Conservation (phyloP, 148 eudicot genomes). For the Tetragonia tetragonoides region DNA sequence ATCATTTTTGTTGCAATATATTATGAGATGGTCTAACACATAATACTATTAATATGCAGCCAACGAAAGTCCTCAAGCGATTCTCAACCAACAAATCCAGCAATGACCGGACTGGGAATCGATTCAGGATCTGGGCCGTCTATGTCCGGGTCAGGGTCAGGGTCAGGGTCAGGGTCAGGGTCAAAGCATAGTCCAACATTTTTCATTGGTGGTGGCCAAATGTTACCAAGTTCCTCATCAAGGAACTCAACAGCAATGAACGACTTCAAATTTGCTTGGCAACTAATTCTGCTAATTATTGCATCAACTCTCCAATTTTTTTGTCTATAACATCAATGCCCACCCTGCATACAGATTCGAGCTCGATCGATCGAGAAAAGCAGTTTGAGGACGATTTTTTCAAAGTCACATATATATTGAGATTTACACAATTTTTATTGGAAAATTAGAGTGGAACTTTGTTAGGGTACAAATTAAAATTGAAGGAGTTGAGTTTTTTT, state of each 20-base stretch:
- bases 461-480: no score
- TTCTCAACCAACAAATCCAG: conserved; percentile 17
- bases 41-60: conserved; percentile 19
- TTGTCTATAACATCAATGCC: not conserved
- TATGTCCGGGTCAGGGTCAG: not conserved
- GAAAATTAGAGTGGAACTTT: no score
- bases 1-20: not conserved
- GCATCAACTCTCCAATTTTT: conserved; percentile 7
- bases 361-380: not conserved
- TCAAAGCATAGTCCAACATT: conserved; percentile 7
- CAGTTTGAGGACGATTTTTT: not conserved
- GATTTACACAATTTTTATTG: not conserved
- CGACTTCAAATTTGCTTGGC: conserved; percentile 7
- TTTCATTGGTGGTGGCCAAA: conserved; percentile 25
- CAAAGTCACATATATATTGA: no score
- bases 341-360: not conserved
- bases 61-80: conserved; percentile 48
- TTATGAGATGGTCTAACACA: not conserved
- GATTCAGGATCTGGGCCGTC: conserved; percentile 11
- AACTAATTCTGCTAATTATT: not conserved
- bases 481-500: not conserved
- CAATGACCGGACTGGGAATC: not conserved
- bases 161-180: not conserved
- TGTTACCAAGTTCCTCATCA: conserved; percentile 35
- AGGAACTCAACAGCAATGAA: conserved; percentile 20